A percentile compares a stretch with the other conserved stretches of the same genome.
These are phyloP conservation scores for Botryosphaeria dothidea DNA, from an alignment of 2,329 filamentous ascomycete genomes.

Conservation along the genomic window DNA sequence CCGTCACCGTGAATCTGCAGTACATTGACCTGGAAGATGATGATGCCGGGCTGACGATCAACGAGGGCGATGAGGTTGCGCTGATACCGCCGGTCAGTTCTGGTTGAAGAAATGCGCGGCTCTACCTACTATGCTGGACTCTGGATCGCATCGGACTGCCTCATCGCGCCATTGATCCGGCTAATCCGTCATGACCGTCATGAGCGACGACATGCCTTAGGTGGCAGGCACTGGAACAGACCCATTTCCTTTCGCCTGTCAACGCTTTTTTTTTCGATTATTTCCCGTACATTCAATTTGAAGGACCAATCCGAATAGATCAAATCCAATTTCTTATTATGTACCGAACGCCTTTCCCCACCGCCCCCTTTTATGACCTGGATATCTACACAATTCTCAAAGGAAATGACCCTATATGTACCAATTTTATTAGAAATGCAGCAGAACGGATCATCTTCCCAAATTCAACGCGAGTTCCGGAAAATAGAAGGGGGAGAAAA, in stretches of 20 bases:
- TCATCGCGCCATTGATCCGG: background rate
- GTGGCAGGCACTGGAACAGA: background rate
- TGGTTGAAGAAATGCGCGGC: slow-evolving; percentile 58
- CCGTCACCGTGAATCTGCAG: slow-evolving; percentile 77
- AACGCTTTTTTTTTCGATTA: no score
- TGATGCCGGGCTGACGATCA: slow-evolving; percentile 56
- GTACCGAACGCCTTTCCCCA: background rate
- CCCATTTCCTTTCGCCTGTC: background rate
- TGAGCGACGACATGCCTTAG: no score
- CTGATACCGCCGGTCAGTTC: slow-evolving; percentile 89
- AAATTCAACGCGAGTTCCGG: background rate
- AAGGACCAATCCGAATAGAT: background rate
- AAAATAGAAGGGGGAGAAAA: background rate
- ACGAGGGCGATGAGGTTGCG: slow-evolving; percentile 78
- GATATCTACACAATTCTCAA: background rate
- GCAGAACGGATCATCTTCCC: no score
- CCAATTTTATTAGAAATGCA: no score
- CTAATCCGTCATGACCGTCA: no score
- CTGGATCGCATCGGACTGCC: background rate
- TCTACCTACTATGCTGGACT: no score
- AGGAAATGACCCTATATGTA: no score
- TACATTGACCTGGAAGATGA: slow-evolving; percentile 72
- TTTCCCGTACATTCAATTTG: no score
- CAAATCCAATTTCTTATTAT: background rate
- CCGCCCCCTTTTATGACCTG: background rate